Conservation (phyloP, 257 asterid genomes). For the Penstemon davidsonii region DNA sequence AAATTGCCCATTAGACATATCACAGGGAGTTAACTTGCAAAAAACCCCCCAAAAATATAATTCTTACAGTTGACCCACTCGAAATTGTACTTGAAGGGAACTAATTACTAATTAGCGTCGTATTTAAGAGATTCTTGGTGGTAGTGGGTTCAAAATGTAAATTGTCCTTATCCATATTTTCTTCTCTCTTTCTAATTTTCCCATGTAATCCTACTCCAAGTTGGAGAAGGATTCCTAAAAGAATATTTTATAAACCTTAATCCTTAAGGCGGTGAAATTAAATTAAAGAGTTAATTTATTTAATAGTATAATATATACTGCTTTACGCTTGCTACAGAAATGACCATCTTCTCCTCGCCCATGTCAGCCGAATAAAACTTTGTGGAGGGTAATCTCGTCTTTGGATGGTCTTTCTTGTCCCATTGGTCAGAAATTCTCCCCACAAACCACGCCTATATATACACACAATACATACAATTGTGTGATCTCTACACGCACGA, state of each 20-base stretch:
- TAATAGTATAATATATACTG: background rate
- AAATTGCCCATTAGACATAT: too few species aligned
- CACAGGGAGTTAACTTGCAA: too few species aligned
- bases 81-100: too few species aligned
- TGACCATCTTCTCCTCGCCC: slow-evolving; percentile 15
- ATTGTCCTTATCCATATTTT: background rate
- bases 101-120: too few species aligned
- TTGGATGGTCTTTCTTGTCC: slow-evolving; percentile 29
- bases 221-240: background rate
- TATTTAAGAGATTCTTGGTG: too few species aligned
- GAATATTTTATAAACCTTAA: slow-evolving; percentile 17
- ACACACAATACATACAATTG: background rate
- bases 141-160: too few species aligned
- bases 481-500: too few species aligned
- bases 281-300: background rate
- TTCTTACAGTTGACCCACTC: too few species aligned
- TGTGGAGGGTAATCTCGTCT: slow-evolving; percentile 26
- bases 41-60: too few species aligned
- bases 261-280: slow-evolving; percentile 18
- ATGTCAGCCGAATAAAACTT: background rate
- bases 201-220: background rate
- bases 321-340: slow-evolving; percentile 21
- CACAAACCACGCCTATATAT: background rate
- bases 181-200: background rate
- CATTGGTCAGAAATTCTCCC: slow-evolving; percentile 30